phyloP scores from a whole-genome alignment of 345 rosid genomes.

The Hibiscus tridactylites region DNA sequence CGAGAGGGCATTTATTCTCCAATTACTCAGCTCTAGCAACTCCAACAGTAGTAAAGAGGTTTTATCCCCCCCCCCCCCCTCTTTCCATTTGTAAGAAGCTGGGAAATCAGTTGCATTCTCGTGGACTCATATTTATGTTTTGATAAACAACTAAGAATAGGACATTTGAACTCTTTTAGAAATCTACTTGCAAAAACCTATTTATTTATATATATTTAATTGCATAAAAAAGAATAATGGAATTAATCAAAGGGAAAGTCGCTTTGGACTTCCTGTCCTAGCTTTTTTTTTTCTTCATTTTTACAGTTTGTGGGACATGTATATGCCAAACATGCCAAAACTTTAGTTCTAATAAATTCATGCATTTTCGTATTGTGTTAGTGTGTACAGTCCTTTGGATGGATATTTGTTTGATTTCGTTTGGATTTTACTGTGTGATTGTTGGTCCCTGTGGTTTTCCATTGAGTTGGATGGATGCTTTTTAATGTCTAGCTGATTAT shows the following conservation, averaged over 20 bases:
- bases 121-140: neutral
- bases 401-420: neutral
- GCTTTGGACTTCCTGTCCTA: neutral
- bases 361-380: neutral
- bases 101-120: neutral
- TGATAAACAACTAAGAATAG: neutral
- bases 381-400: neutral
- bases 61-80: neutral
- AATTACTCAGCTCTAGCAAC: slow-evolving; percentile 49
- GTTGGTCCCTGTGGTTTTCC: neutral
- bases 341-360: neutral
- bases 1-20: slow-evolving; percentile 82
- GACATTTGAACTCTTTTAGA: neutral
- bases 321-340: neutral
- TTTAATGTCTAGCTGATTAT: neutral
- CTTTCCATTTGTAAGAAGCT: neutral
- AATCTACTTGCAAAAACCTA: neutral
- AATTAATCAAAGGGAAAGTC: neutral
- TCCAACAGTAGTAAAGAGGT: slow-evolving; percentile 60
- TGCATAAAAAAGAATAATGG: neutral
- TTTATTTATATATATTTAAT: neutral
- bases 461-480: neutral
- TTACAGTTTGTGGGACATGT: neutral
- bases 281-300: neutral
- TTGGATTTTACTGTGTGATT: neutral